Base-by-base conservation (phyloP, 2,329 filamentous ascomycete species). In the Colletotrichum sp. region DNA sequence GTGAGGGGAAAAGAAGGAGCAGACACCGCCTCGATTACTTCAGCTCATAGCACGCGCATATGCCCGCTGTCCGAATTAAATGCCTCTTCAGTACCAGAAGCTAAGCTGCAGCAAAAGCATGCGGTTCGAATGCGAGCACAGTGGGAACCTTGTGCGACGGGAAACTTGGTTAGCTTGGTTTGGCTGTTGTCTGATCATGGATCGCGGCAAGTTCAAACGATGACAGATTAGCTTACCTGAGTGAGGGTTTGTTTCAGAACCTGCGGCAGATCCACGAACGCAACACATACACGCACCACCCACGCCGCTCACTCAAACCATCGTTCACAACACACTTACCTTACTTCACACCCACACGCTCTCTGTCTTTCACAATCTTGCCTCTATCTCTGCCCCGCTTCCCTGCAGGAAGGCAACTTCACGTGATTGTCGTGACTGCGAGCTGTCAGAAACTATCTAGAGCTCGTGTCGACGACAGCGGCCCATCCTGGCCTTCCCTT, bases 221-320 rank as follows among this genome's bases (percentile, higher is more conserved):
- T 68, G 72, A 72, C 69, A 75, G 72, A 72, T 68, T 57, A 65
- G 39, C 63, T 30, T 39, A 55, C n/a, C 44, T 16, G 55, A 75
- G 63, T n/a, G 55, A 75, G 63, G 68, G 63, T 75, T 72, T 75
- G 72, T 75, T 72, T 75, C 72, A 75, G 72, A 64, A 68, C 44
- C 55, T 68, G 69, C 69, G 39, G 57, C 72, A 72, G 32, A 72
- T 68, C 63, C 69, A 59, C 63, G 69, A 68, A 72, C 69, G 70
- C 57, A 62, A 62, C 32, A 39, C 66, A 15, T 15, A 34, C 44
- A 26, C 65, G 32, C 44, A 26, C 65, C 24, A 64, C 24, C 10
- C 52, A 57, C 52, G 24, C 30, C 59, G 28, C 59, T 13, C 18
- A 32, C 16, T 34, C 28, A 62, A 62, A 62, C 59, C 59, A 62